Percentiles rank a stretch among this genome's conserved stretches.
These are phyloP conservation scores for Tricholoma sp. DNA, from an alignment of 768 basidiomycete species.

Conservation along the genomic window DNA sequence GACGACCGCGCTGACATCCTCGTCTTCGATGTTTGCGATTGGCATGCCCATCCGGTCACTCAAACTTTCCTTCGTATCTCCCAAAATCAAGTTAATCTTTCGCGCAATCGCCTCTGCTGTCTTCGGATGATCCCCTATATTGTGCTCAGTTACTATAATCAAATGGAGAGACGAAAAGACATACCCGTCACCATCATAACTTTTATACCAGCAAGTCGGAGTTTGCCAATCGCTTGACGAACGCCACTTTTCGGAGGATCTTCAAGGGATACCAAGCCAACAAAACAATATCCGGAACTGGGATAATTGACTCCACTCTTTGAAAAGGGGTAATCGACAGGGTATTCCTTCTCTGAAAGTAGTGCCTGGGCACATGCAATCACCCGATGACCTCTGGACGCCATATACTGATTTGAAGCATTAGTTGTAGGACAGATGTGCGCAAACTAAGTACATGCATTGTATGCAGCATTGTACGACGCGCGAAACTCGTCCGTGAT, in stretches of 20 bases:
- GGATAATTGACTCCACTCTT: constrained; percentile 53
- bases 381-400: constrained; percentile 68
- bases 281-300: constrained; percentile 52
- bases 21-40: constrained; percentile 58
- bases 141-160: neutral
- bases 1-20: constrained; percentile 61
- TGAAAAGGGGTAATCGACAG: constrained; percentile 44
- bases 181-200: constrained; percentile 73
- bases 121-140: constrained; percentile 60
- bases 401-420: constrained; percentile 52
- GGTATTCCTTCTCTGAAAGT: constrained; percentile 45
- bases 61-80: constrained; percentile 60
- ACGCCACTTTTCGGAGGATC: constrained; percentile 71
- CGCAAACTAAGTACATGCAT: constrained; percentile 31
- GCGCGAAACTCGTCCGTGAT: constrained; percentile 52
- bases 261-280: constrained; percentile 61
- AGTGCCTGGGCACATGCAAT: constrained; percentile 66
- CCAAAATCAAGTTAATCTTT: constrained; percentile 65
- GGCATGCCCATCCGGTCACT: constrained; percentile 49
- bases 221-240: constrained; percentile 65
- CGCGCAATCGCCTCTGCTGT: constrained; percentile 71
- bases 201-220: constrained; percentile 67
- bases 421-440: neutral
- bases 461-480: constrained; percentile 56
- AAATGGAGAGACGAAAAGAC: constrained; percentile 4